These are phyloP conservation scores for Punica granatum DNA, from an alignment of 345 rosid species.

Conservation along the genomic window DNA sequence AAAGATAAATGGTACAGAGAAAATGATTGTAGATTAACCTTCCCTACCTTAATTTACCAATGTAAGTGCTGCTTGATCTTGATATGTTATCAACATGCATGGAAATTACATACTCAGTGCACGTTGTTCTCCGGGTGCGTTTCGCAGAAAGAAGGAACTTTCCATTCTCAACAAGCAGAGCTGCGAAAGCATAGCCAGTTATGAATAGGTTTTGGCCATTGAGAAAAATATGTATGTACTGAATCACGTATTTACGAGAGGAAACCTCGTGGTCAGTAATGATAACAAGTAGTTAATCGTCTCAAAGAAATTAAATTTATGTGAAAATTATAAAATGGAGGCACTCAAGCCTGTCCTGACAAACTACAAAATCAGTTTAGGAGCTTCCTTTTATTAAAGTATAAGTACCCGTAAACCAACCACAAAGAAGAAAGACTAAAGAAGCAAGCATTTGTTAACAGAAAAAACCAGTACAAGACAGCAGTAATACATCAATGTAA, in stretches of 20 bases:
- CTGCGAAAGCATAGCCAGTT: constrained; percentile 24
- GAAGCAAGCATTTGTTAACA: background rate
- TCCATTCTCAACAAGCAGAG: constrained; percentile 83
- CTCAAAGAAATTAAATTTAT: too few species aligned
- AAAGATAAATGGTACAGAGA: background rate
- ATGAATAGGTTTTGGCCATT: background rate
- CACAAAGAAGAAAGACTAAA: too few species aligned
- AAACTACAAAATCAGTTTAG: too few species aligned
- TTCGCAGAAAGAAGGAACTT: constrained; percentile 91
- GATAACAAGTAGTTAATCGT: background rate
- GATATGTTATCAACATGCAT: constrained; percentile 83
- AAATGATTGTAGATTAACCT: background rate
- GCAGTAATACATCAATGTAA: background rate
- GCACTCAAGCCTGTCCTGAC: too few species aligned
- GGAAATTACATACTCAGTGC: constrained; percentile 90
- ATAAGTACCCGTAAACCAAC: too few species aligned
- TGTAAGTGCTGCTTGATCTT: constrained; percentile 77
- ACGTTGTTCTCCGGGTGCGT: constrained; percentile 76
- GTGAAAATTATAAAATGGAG: too few species aligned
- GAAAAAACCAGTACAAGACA: too few species aligned
- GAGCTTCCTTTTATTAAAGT: too few species aligned
- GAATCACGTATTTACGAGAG: background rate
- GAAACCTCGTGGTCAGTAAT: background rate
- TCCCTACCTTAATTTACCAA: constrained; percentile 76
- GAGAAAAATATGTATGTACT: too few species aligned